phyloP scores from a whole-genome alignment of 2,329 filamentous ascomycete genomes.

The Clarireedia hainanense region DNA sequence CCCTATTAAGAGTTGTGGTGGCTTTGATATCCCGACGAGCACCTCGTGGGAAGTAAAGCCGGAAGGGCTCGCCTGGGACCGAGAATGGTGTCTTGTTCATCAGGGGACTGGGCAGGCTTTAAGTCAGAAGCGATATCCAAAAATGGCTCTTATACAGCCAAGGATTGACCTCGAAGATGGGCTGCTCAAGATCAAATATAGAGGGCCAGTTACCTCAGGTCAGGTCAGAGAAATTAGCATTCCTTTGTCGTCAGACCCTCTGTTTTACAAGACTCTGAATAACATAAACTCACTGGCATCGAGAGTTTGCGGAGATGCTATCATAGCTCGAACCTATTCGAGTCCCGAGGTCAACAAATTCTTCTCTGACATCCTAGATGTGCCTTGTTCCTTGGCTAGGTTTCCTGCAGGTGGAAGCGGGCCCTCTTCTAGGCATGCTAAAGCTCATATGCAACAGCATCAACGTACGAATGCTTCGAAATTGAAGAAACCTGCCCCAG shows the following conservation, averaged over 20 bases:
- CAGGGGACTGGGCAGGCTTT: conserved; percentile 75
- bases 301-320: conserved; percentile 74
- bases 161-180: conserved; percentile 61
- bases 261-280: conserved; percentile 39
- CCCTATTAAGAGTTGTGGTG: conserved; percentile 90
- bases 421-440: conserved; percentile 58
- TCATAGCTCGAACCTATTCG: conserved; percentile 64
- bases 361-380: conserved; percentile 66
- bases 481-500: conserved; percentile 33
- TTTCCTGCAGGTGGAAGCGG: conserved; percentile 64
- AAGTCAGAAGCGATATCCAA: conserved; percentile 81
- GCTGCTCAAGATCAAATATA: conserved; percentile 52
- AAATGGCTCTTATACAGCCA: conserved; percentile 79
- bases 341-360: conserved; percentile 60
- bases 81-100: conserved; percentile 94
- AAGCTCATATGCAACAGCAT: conserved; percentile 58
- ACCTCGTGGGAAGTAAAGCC: conserved; percentile 66
- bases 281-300: conserved; percentile 42
- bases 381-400: conserved; percentile 76
- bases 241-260: conserved; percentile 61
- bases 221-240: conserved; percentile 37
- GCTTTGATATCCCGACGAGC: conserved; percentile 59
- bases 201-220: conserved; percentile 27
- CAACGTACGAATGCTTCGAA: conserved; percentile 31
- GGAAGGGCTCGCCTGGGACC: conserved; percentile 87